Conservation (phyloP, 140 eudicot genomes). For the Cichorium intybus region DNA sequence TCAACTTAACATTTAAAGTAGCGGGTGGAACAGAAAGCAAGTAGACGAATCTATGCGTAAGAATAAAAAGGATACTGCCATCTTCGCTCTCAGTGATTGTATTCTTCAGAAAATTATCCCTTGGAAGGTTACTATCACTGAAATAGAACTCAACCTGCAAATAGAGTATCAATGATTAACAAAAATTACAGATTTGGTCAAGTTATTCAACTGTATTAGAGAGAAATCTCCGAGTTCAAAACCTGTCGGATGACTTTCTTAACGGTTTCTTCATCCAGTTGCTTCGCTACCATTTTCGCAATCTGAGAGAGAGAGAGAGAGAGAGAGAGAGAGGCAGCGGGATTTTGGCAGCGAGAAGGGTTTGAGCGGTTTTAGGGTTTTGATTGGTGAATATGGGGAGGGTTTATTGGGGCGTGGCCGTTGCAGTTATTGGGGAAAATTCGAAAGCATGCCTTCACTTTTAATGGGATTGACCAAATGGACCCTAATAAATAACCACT, state of each 20-base stretch:
- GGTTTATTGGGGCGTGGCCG: constrained; percentile 14
- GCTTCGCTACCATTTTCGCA: constrained; percentile 35
- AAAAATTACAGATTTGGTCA: neutral
- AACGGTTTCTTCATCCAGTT: constrained; percentile 67
- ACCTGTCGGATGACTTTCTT: constrained; percentile 96
- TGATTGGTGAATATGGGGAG: constrained; percentile 11
- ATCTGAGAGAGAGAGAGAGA: neutral
- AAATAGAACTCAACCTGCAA: constrained; percentile 97
- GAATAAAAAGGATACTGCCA: constrained; percentile 75
- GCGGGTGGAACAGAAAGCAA: neutral
- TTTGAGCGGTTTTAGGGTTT: constrained; percentile 24
- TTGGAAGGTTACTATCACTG: constrained; percentile 91
- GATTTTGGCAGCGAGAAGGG: neutral
- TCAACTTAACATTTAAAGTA: neutral
- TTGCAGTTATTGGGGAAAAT: neutral
- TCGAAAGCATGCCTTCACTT: too few relatives aligned
- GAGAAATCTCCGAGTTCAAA: neutral
- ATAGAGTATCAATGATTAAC: neutral
- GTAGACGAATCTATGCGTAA: neutral
- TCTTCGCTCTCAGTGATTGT: constrained; percentile 66
- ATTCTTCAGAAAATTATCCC: constrained; percentile 60
- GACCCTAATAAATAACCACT: neutral
- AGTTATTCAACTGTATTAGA: neutral
- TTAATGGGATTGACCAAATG: too few relatives aligned
- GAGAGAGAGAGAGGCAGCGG: neutral